Conservation (phyloP, 108 stramenopile genomes). For the Pseudonitzschia multiseries region DNA sequence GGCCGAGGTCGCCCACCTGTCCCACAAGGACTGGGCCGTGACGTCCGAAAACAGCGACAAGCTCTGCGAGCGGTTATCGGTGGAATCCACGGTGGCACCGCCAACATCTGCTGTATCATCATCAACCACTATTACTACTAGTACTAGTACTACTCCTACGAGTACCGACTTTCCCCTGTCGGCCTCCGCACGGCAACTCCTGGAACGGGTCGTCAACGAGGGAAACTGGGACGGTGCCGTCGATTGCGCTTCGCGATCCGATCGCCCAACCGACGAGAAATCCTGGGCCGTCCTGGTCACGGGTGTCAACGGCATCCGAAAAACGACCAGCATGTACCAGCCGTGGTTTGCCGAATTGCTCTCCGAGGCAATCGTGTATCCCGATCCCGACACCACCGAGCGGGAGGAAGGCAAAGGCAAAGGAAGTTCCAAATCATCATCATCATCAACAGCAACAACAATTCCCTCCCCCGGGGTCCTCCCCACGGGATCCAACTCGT, state of each 20-base stretch:
- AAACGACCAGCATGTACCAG: slow-evolving; percentile 84
- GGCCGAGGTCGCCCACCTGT: slow-evolving; percentile 54
- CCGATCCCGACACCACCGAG: no score
- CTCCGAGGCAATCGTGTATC: slow-evolving; percentile 52
- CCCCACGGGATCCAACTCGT: slow-evolving; percentile 63
- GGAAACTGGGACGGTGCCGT: slow-evolving; percentile 82
- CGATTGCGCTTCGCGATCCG: slow-evolving; percentile 16
- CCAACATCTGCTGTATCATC: no score
- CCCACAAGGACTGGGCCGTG: slow-evolving; percentile 72
- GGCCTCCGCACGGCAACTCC: slow-evolving; percentile 28
- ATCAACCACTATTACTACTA: slow-evolving; percentile 15
- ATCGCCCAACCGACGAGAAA: slow-evolving; percentile 12
- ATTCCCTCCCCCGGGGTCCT: no score
- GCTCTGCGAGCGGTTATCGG: slow-evolving; percentile 26
- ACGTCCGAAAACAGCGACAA: slow-evolving; percentile 49
- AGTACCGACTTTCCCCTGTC: slow-evolving; percentile 7
- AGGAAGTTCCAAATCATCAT: background rate
- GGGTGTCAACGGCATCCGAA: slow-evolving; percentile 87
- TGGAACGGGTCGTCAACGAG: slow-evolving; percentile 67
- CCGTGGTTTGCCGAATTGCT: slow-evolving; percentile 74
- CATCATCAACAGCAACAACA: background rate
- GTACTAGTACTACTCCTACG: no score
- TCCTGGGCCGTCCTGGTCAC: slow-evolving; percentile 89
- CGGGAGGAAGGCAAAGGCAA: background rate
- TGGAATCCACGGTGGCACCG: slow-evolving; percentile 23